Evolutionary conservation across 1,284 basidiomycete genomes (phyloP), one percentile per base, ranked within the genome.

Genomic region (Ceratobasidium theobromae): DNA sequence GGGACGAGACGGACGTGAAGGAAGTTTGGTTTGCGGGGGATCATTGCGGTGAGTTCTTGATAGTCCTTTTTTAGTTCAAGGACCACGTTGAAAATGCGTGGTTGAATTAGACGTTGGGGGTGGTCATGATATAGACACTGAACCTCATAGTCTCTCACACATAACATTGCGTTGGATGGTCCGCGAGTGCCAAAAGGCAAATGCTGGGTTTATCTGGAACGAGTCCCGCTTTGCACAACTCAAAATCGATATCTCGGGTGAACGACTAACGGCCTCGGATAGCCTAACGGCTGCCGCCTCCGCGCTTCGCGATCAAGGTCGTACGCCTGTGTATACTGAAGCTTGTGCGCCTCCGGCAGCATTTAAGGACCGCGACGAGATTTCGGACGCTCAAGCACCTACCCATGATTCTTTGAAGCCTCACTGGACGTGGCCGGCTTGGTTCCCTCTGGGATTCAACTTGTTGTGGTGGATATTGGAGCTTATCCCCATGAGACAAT

Each of bases 91-190:
- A 14, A 45, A 14, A 43, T n/a, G 51, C 3, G 16, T n/a, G 21
- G 6, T 18, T 5, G 8, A 38, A 23, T 4, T 67, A 89, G 88
- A 91, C 71, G 77, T 91, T 32, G 88, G 89, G 8, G 88, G 88
- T 23, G 86, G 88, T 18, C 74, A 77, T 1, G 83, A 83, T 1
- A 38, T 69, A 0, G 82, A 88, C 70, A 72, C 72, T 3, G 77
- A 76, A 1, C 25, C 70, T 9, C 73, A 80, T 60, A 76, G 75
- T 28, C 79, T 91, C 4, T 76, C 83, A 0, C 79, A 87, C 67
- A 85, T 89, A 69, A 74, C 84, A n/a, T 76, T 90, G 25, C 83
- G 82, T 28, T 90, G 88, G 88, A 90, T 90, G 88, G 79, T 90
- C 48, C 81, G 82, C 65, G 78, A 86, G 58, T 62, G 58, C 25